A percentile compares a stretch with the other conserved stretches of the same genome.
Evolutionary conservation across 805 yeast species (phyloP).

Genomic region (Zygotorulaspora sp.): DNA sequence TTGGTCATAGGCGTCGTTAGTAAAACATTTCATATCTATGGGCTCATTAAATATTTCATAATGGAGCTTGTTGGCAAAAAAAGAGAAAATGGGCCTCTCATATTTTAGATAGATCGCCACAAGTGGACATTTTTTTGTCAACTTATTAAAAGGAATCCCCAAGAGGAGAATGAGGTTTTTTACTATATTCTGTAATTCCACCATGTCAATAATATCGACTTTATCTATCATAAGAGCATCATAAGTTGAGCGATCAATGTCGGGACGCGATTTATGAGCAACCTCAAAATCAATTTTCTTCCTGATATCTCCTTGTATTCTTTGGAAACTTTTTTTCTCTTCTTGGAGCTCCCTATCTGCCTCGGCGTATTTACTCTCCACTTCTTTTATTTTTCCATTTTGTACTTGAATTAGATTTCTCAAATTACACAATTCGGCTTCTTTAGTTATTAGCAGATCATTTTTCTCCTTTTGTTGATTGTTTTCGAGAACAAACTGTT

Average conservation of each 20-base stretch:
- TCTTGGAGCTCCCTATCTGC: conserved; percentile 4
- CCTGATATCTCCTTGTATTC: conserved; percentile 23
- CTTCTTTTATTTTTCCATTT: background rate
- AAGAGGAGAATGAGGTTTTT: conserved; percentile 35
- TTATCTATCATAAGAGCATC: conserved; percentile 23
- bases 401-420: too few relatives aligned
- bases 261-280: conserved; percentile 25
- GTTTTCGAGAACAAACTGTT: conserved; percentile 3
- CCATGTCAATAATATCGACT: conserved; percentile 30
- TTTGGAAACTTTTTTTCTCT: conserved; percentile 3
- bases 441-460: conserved; percentile 7
- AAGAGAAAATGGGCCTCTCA: conserved; percentile 28
- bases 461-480: conserved; percentile 3
- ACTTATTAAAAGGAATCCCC: conserved; percentile 32
- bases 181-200: conserved; percentile 35
- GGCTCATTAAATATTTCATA: conserved; percentile 30
- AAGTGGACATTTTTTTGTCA: conserved; percentile 26
- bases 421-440: too few relatives aligned
- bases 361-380: conserved; percentile 2
- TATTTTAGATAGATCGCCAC: conserved; percentile 27
- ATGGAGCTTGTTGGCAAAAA: conserved; percentile 35
- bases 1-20: conserved; percentile 23
- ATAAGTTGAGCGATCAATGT: conserved; percentile 21
- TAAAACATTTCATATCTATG: conserved; percentile 24
- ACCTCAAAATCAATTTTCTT: conserved; percentile 24